These are phyloP conservation scores for Tetrahymena thermophila DNA, from an alignment of 73 alveolate species.

Conservation along the genomic window DNA sequence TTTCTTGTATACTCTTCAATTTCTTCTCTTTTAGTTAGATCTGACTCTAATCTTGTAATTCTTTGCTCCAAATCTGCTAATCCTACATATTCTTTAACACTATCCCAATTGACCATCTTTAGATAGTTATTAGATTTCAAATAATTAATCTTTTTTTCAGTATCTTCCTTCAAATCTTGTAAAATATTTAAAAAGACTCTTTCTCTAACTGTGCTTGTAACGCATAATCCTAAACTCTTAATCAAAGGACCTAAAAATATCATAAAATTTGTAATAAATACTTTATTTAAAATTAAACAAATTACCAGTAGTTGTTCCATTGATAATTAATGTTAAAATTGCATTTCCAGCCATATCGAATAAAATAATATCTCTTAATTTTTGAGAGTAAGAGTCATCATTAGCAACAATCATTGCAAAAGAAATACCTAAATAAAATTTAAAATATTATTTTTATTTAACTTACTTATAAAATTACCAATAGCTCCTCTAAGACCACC, in stretches of 20 bases:
- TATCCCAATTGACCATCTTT: background rate
- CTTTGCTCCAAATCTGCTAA: background rate
- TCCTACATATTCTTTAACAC: background rate
- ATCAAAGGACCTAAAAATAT: background rate
- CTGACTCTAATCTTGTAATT: conserved; percentile 5
- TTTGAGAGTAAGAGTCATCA: conserved; percentile 30
- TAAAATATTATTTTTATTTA: background rate
- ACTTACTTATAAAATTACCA: background rate
- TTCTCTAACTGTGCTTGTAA: conserved; percentile 26
- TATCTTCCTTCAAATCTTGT: conserved; percentile 32
- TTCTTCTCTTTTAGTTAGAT: conserved; percentile 8
- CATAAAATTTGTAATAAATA: background rate
- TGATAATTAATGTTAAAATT: conserved; percentile 44
- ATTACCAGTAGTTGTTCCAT: conserved; percentile 49
- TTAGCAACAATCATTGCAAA: conserved; percentile 54
- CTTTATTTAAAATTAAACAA: background rate
- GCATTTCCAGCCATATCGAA: conserved; percentile 62
- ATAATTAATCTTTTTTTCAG: conserved; percentile 22
- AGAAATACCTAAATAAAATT: conserved; percentile 6
- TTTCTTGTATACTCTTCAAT: conserved; percentile 39
- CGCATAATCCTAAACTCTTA: conserved; percentile 10
- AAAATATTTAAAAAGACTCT: conserved; percentile 32
- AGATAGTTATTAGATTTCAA: background rate
- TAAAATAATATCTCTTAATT: conserved; percentile 49
- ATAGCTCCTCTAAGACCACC: conserved; percentile 72